These are phyloP conservation scores for Penicillium sp. DNA, from an alignment of 2,329 filamentous ascomycete genomes.

Conservation along the genomic window DNA sequence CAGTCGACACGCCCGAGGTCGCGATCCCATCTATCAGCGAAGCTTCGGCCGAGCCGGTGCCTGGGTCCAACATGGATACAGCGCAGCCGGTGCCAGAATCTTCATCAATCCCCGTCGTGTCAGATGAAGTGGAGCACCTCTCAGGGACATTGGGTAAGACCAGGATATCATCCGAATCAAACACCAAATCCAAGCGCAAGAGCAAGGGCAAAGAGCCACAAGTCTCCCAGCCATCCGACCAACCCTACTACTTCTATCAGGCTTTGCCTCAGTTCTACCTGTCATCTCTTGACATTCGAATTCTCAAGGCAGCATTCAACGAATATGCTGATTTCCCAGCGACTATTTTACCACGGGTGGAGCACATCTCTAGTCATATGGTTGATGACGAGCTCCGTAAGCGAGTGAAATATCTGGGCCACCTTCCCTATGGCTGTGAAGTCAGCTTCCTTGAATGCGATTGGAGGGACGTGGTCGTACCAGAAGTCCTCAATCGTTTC, in stretches of 20 bases:
- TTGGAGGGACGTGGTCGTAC: conserved; percentile 82
- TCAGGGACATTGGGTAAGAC: conserved; percentile 25
- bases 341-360: conserved; percentile 78
- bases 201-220: conserved; percentile 31
- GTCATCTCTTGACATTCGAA: conserved; percentile 84
- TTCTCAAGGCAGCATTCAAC: conserved; percentile 83
- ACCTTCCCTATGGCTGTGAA: conserved; percentile 85
- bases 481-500: conserved; percentile 71
- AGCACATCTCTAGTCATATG: conserved; percentile 82
- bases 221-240: conserved; percentile 46
- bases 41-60: conserved; percentile 25
- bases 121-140: conserved; percentile 22
- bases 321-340: conserved; percentile 77
- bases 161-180: conserved; percentile 15
- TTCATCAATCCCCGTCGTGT: conserved; percentile 10
- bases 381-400: conserved; percentile 81
- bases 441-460: conserved; percentile 90
- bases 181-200: conserved; percentile 25
- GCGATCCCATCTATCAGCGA: conserved; percentile 44
- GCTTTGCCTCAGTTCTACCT: conserved; percentile 83
- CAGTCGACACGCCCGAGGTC: conserved; percentile 51
- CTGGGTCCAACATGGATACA: conserved; percentile 9
- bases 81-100: background rate
- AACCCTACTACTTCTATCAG: conserved; percentile 79
- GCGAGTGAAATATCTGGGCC: conserved; percentile 78